A percentile compares a stretch with the other conserved stretches of the same genome.
Evolutionary conservation across 2,329 filamentous ascomycete species (phyloP).

Genomic region (Fusarium virguliforme): DNA sequence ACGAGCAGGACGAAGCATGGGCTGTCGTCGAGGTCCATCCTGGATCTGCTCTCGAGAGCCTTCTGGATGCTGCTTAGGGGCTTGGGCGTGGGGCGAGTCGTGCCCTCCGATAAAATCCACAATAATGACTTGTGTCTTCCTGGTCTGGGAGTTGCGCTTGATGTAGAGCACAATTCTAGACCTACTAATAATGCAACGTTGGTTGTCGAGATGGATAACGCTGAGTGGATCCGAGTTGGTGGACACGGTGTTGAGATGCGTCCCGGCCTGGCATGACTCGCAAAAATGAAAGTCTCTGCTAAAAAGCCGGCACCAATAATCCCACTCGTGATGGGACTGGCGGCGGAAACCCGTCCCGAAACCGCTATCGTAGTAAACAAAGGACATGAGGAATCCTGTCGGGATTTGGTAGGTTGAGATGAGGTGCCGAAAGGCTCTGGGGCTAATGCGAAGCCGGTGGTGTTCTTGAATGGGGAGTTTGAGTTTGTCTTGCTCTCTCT

Average conservation of each 20-base stretch:
- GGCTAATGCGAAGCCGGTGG: neutral
- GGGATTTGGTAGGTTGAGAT: neutral
- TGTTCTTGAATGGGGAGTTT: neutral
- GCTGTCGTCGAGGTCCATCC: neutral
- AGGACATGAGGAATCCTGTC: neutral
- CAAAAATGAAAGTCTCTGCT: too few species aligned
- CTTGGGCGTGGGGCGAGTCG: too few species aligned
- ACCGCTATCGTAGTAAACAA: neutral
- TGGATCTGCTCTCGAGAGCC: neutral
- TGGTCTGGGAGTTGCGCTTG: neutral
- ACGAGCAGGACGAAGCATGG: neutral
- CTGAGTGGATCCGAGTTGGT: neutral
- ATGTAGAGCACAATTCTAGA: neutral
- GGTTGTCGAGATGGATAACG: neutral
- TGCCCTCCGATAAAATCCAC: neutral
- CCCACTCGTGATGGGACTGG: neutral
- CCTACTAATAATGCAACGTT: fast-evolving
- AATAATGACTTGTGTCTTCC: neutral
- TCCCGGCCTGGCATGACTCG: too few species aligned
- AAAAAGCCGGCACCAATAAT: neutral
- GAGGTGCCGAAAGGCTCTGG: neutral
- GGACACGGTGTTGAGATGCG: neutral
- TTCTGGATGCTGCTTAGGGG: neutral
- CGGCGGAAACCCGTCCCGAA: neutral
- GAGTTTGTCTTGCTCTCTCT: neutral